Evolutionary conservation across 768 basidiomycete species (phyloP).

Genomic region (Amanita fuliginea): DNA sequence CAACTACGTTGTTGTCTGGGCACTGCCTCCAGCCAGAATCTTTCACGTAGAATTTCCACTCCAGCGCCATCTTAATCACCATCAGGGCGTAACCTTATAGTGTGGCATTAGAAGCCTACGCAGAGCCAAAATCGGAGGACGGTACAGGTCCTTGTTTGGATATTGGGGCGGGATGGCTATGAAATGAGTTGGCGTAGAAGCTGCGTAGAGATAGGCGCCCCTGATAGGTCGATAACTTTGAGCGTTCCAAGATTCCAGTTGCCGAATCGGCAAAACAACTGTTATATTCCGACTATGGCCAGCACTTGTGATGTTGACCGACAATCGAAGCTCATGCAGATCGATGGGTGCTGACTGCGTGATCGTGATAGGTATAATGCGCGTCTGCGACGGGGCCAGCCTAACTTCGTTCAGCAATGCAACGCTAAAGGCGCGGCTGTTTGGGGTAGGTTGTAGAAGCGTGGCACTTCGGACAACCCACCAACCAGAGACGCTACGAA

Average conservation of each 20-base stretch:
- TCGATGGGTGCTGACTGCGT: constrained; percentile 27
- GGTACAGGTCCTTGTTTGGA: constrained; percentile 16
- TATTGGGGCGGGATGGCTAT: constrained; percentile 42
- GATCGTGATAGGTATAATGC: constrained; percentile 44
- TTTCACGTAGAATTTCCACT: constrained; percentile 46
- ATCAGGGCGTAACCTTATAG: not conserved
- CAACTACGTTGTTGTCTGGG: constrained; percentile 52
- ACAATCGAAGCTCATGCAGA: constrained; percentile 21
- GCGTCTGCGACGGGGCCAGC: constrained; percentile 54
- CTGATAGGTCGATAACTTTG: constrained; percentile 27
- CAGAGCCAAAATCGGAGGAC: constrained; percentile 49
- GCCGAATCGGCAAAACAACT: constrained; percentile 31
- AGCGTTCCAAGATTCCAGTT: constrained; percentile 30
- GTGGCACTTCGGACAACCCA: constrained; percentile 35
- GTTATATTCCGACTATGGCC: constrained; percentile 11
- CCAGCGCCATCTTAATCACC: constrained; percentile 71
- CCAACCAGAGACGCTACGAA: constrained; percentile 42
- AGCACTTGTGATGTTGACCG: constrained; percentile 25
- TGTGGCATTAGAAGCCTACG: constrained; percentile 28
- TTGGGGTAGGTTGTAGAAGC: not conserved
- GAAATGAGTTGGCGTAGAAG: constrained; percentile 47
- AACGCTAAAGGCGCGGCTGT: not conserved
- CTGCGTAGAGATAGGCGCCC: constrained; percentile 48
- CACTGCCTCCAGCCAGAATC: constrained; percentile 57
- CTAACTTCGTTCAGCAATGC: constrained; percentile 12